A percentile compares a stretch with the other conserved stretches of the same genome.
phyloP scores from a whole-genome alignment of 371 early-diverging fungal genomes.

The Thermomucor indicae-seudaticae region DNA sequence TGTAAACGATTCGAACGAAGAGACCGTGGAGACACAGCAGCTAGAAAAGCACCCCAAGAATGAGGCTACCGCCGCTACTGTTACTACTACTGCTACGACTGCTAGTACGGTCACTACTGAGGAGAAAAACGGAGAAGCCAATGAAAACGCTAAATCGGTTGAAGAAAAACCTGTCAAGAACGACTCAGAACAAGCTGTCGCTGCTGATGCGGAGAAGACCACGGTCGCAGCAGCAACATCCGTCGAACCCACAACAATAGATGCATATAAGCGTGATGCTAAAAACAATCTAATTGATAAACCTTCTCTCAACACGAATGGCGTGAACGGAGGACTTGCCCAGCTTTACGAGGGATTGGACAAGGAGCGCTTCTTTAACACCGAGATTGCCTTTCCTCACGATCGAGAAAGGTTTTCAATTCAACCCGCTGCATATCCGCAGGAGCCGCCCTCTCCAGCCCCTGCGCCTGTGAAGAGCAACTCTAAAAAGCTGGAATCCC shows the following conservation, averaged over 20 bases:
- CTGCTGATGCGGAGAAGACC: too few species aligned
- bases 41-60: not conserved
- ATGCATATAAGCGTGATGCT: too few species aligned
- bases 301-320: not conserved
- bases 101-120: not conserved
- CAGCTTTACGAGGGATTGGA: not conserved
- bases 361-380: not conserved
- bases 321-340: not conserved
- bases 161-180: too few species aligned
- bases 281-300: too few species aligned
- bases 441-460: not conserved
- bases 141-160: too few species aligned
- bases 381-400: slow-evolving; percentile 10
- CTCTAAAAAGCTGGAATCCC: not conserved
- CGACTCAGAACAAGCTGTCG: too few species aligned
- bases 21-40: not conserved
- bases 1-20: not conserved
- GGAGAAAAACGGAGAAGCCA: not conserved
- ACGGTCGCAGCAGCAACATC: not conserved
- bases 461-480: not conserved
- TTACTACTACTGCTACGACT: not conserved
- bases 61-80: not conserved
- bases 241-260: not conserved
- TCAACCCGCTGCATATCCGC: not conserved
- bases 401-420: slow-evolving; percentile 9